phyloP scores from a whole-genome alignment of 441 rosid genomes.

The Eruca vesicaria region DNA sequence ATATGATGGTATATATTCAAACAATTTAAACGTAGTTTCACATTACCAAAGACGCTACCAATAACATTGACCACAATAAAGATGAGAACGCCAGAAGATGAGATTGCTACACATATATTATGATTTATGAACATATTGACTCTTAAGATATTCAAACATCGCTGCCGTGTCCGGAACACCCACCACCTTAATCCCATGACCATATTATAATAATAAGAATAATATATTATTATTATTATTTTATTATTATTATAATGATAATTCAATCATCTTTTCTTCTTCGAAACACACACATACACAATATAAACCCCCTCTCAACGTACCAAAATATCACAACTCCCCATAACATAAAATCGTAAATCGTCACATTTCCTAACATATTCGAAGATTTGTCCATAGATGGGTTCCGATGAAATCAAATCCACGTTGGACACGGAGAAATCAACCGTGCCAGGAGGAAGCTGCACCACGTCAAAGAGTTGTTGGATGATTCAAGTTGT shows the following conservation, averaged over 20 bases:
- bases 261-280: slow-evolving; percentile 14
- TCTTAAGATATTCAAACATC: slow-evolving; percentile 11
- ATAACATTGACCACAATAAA: slow-evolving; percentile 9
- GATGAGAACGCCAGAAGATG: slow-evolving; percentile 21
- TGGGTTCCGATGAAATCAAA: slow-evolving; percentile 35
- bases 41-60: slow-evolving; percentile 2
- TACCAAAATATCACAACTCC: slow-evolving; percentile 8
- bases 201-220: slow-evolving; percentile 11
- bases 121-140: slow-evolving; percentile 18
- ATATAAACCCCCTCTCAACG: slow-evolving; percentile 23
- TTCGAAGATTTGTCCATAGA: background rate
- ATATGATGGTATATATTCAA: background rate
- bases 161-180: slow-evolving; percentile 23
- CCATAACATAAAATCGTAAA: slow-evolving; percentile 1
- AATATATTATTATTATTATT: background rate
- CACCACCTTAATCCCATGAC: slow-evolving; percentile 19
- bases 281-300: background rate
- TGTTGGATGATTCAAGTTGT: slow-evolving; percentile 31
- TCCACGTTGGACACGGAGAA: slow-evolving; percentile 21
- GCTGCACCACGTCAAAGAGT: slow-evolving; percentile 12
- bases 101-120: background rate
- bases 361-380: background rate
- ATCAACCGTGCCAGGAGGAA: slow-evolving; percentile 7
- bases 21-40: background rate
- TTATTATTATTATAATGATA: background rate